phyloP scores from a whole-genome alignment of 2,329 filamentous ascomycete species.

The Leptosphaerulina australis region DNA sequence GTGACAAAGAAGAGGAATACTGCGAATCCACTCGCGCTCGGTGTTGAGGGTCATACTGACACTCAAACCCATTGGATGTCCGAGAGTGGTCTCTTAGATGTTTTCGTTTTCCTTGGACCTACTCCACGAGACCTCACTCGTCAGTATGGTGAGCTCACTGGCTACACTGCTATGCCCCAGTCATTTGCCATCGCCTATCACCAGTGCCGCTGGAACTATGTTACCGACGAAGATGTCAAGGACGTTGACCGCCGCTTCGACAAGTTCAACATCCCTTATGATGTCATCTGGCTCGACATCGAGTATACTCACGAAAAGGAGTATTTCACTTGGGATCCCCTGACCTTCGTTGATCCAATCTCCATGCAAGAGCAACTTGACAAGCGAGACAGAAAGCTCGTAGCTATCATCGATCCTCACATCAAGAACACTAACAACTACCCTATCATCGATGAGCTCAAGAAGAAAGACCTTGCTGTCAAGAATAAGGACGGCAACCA shows the following conservation, averaged over 20 bases:
- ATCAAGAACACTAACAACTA: constrained; percentile 92
- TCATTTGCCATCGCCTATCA: constrained; percentile 93
- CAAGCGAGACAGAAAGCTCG: constrained; percentile 83
- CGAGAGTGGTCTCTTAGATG: constrained; percentile 84
- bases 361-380: constrained; percentile 89
- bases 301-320: constrained; percentile 97
- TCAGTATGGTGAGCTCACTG: constrained; percentile 87
- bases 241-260: constrained; percentile 97
- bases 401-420: constrained; percentile 94
- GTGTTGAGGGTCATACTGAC: constrained; percentile 69
- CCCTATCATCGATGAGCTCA: constrained; percentile 77
- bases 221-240: constrained; percentile 94
- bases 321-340: constrained; percentile 95
- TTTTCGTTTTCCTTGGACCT: constrained; percentile 93
- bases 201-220: constrained; percentile 98
- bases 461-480: constrained; percentile 80
- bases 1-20: constrained; percentile 79
- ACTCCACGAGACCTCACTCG: constrained; percentile 81
- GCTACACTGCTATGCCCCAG: constrained; percentile 87
- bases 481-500: constrained; percentile 87
- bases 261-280: constrained; percentile 92
- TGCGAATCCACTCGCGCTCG: constrained; percentile 78
- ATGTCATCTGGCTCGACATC: constrained; percentile 98
- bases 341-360: constrained; percentile 84
- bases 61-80: constrained; percentile 98